Conservation (phyloP, 495 filamentous ascomycete species). For the Wilcoxina mikolae region DNA sequence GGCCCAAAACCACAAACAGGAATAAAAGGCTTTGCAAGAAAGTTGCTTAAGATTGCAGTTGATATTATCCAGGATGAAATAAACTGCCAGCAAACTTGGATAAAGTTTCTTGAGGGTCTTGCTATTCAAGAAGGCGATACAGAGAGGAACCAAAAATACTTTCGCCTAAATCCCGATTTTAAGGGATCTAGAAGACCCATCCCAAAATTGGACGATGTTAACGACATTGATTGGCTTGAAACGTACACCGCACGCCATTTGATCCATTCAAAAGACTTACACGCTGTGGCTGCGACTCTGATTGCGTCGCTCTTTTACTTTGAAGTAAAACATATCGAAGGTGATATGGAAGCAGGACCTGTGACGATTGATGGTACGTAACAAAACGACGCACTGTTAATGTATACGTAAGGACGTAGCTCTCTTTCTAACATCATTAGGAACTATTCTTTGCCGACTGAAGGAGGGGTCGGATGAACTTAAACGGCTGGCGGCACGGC, state of each 20-base stretch:
- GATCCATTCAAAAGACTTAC: conserved; percentile 6
- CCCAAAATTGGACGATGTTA: conserved; percentile 27
- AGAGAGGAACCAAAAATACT: conserved; percentile 15
- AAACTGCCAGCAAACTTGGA: conserved; percentile 16
- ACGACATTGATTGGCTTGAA: conserved; percentile 10
- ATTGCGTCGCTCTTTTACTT: conserved; percentile 27
- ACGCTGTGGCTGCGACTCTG: conserved; percentile 20
- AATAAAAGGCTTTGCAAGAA: conserved; percentile 7
- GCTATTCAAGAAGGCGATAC: conserved; percentile 14
- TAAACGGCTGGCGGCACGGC: no score
- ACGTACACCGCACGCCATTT: conserved; percentile 10
- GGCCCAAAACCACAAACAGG: background rate
- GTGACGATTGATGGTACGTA: background rate
- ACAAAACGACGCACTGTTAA: no score
- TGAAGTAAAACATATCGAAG: background rate
- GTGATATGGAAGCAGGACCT: background rate
- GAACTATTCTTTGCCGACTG: no score
- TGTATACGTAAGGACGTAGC: no score
- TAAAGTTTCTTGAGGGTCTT: conserved; percentile 14
- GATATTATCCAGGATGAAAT: conserved; percentile 14
- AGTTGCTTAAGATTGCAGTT: conserved; percentile 15
- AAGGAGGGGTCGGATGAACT: no score
- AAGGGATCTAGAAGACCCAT: conserved; percentile 6
- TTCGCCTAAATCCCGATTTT: conserved; percentile 22
- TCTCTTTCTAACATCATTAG: no score